These are phyloP conservation scores for Waltiozyma sp. DNA, from an alignment of 1,139 yeast species.

Conservation along the genomic window DNA sequence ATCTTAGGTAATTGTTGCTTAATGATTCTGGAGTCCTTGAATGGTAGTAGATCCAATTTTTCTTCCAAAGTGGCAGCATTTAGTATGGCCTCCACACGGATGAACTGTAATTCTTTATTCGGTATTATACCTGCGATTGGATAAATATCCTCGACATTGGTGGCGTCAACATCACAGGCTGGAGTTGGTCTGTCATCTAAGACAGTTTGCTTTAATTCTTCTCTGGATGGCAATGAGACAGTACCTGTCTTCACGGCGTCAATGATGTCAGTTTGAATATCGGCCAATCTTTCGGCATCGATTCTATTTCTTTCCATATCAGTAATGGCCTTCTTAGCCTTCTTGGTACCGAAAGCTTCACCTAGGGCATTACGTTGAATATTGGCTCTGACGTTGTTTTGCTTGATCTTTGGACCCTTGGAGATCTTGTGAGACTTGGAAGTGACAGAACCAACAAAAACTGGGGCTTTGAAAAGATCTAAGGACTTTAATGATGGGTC, in stretches of 20 bases:
- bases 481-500: constrained; percentile 50
- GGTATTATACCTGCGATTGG: constrained; percentile 66
- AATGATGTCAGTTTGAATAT: constrained; percentile 68
- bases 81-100: constrained; percentile 49
- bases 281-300: constrained; percentile 71
- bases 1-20: constrained; percentile 34
- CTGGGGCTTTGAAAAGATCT: constrained; percentile 52
- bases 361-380: constrained; percentile 77
- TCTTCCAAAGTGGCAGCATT: constrained; percentile 37
- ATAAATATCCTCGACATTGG: constrained; percentile 71
- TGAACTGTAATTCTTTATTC: constrained; percentile 46
- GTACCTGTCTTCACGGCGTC: constrained; percentile 70
- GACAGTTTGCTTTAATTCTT: constrained; percentile 40
- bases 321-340: constrained; percentile 82
- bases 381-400: constrained; percentile 33
- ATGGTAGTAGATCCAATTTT: constrained; percentile 53
- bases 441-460: constrained; percentile 42
- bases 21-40: constrained; percentile 43
- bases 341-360: constrained; percentile 94
- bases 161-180: constrained; percentile 60
- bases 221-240: constrained; percentile 58
- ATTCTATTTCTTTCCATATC: constrained; percentile 75
- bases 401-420: constrained; percentile 53
- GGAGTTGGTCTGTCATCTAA: constrained; percentile 78
- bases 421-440: constrained; percentile 40